phyloP scores from a whole-genome alignment of 192 early-diverging fungal genomes.

The Diversispora epigaea region DNA sequence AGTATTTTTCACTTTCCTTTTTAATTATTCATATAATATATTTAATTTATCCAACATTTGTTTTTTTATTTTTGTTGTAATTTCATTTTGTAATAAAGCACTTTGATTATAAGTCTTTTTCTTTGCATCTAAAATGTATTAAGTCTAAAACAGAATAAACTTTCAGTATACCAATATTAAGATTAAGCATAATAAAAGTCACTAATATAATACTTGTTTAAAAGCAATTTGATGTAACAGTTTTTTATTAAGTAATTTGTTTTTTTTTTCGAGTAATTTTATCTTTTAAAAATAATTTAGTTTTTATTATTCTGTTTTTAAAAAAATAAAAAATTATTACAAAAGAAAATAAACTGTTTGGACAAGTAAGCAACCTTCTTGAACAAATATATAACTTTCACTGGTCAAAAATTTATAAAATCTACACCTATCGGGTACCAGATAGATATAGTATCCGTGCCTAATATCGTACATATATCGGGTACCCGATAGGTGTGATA shows the following conservation, averaged over 20 bases:
- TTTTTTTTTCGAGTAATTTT: slow-evolving; percentile 20
- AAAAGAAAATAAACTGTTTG: not conserved
- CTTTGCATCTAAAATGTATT: slow-evolving; percentile 8
- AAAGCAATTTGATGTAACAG: not conserved
- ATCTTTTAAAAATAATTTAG: slow-evolving; percentile 19
- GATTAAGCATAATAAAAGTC: slow-evolving; percentile 4
- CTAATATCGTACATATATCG: no score
- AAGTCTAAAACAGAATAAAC: slow-evolving; percentile 25
- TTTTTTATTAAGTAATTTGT: slow-evolving; percentile 12
- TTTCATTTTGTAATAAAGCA: slow-evolving; percentile 21
- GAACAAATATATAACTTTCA: slow-evolving; percentile 17
- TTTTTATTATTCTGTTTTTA: slow-evolving; percentile 32
- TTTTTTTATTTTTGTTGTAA: slow-evolving; percentile 24
- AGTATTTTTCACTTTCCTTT: slow-evolving; percentile 9
- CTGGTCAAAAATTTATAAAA: no score
- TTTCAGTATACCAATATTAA: slow-evolving; percentile 26
- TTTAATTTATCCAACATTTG: not conserved
- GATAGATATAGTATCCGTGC: no score
- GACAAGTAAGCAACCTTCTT: slow-evolving; percentile 21
- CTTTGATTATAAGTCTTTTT: slow-evolving; percentile 8
- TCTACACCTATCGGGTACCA: no score
- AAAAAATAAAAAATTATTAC: no score
- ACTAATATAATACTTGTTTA: slow-evolving; percentile 19
- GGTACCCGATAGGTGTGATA: no score
- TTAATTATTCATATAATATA: not conserved